Percentiles rank a stretch among this genome's conserved stretches.
Conservation (phyloP, 2,329 filamentous ascomycete genomes). For the Elsinoe necatrix region DNA sequence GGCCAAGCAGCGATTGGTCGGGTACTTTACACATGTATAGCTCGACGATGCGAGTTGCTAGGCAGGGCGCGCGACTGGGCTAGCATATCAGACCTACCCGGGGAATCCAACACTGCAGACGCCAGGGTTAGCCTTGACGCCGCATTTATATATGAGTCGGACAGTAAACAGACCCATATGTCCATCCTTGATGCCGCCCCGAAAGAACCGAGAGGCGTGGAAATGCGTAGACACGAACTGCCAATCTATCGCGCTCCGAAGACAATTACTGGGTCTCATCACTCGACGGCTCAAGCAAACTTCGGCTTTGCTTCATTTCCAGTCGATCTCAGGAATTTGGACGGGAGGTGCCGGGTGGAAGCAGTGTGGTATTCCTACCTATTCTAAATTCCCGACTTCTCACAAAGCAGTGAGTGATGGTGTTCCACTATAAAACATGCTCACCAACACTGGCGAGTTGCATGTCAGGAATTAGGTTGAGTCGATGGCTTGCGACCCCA, state of each 20-base stretch:
- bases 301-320: background rate
- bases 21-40: background rate
- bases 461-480: no score
- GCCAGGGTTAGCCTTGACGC: background rate
- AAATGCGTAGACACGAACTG: background rate
- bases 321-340: background rate
- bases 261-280: background rate
- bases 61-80: background rate
- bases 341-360: background rate
- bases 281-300: background rate
- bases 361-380: background rate
- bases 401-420: no score
- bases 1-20: background rate
- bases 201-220: background rate
- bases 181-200: no score
- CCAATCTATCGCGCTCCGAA: background rate
- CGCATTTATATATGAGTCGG: background rate
- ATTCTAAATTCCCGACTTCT: no score
- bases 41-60: background rate
- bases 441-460: background rate
- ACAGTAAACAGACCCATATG: background rate
- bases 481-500: no score
- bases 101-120: background rate
- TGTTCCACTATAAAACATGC: no score
- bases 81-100: background rate